Base-by-base conservation (phyloP, 2,329 filamentous ascomycete genomes). In the Alternaria conjuncta region DNA sequence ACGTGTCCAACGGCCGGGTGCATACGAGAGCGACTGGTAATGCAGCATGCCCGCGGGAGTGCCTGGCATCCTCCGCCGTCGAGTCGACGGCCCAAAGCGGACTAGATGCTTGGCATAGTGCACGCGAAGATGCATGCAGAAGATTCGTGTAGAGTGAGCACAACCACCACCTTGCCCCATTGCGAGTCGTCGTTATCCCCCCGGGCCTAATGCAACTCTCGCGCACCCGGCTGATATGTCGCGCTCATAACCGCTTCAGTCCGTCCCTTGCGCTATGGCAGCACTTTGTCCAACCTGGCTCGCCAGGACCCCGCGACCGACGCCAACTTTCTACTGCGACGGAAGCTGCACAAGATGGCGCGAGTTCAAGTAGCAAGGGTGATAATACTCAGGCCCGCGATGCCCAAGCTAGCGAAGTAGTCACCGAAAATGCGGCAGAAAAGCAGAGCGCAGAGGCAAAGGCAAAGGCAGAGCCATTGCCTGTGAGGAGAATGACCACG, bases 251-350 rank as follows among this genome's bases (percentile, higher is more conserved):
- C 50, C 69, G 70, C 51, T 79, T 79, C 61, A 70, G 65, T 56
- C 75, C 75, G 9, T 71, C 77, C 13, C 60, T 68, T 51, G 71
- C 66, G 26, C 68, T 80, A 25, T 79, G 75, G 75, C 76, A 77
- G 64, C 71, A 78, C 41, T 79, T 79, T 57, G 63, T 76, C 53
- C 58, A 65, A 26, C 70, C 73, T 12, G 59, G 55, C 41, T 56
- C 60, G 56, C 55, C 53, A 21, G 43, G 57, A 26, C 50, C 55
- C 46, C 62, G 53, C 45, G 71, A 66, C 20, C 69, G 63, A 49
- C 72, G 68, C 45, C 65, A 66, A 10, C 65, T 62, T 5, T 72
- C 71, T 44, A 69, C 71, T 20, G 64, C 68, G 18, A 58, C 64
- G 9, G 59, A 32, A 26, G 26, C 67, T 36, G 12, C 55, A 21